Base-by-base conservation (phyloP, 768 basidiomycete species). In the Leucosporidium yakuticum region DNA sequence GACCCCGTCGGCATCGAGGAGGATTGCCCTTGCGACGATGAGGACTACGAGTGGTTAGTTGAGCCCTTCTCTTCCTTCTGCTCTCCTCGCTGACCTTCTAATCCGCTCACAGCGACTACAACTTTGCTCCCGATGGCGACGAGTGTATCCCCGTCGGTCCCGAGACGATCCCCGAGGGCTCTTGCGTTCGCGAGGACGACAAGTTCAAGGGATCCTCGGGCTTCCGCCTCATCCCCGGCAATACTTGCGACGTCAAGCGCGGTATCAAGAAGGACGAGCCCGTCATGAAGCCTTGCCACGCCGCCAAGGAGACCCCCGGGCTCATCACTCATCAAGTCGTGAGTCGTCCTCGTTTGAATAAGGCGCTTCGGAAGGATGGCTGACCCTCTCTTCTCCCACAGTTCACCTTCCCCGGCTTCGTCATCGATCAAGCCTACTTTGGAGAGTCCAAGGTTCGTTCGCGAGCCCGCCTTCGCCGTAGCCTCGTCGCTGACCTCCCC, bases 41-140 rank as follows among this genome's bases (percentile, higher is more conserved):
- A 86, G 19, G 96, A 99, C 77, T 99, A 86, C 74, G 96, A 99
- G 78, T 99, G 95, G 93, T 94, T 73, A 27, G 80, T 63, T 17
- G 55, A 50, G 6, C 5, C 34, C 39, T 58, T 29, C 21, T 34
- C 19, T 67, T 77, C 17, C 74, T 4, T 4, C 6, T 2, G 2
- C 27, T 25, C 47, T 8, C 7, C 23, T 29, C 54, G 56, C 21
- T 49, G 17, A 12, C 25, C 48, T n/a, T 20, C 39, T 8, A 8
- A 8, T 27, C 25, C 29, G 19, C 23, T 56, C 27, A 6, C 69
- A 94, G 92, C 71, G 93, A 95, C 80, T 97, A 89, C 80, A 95
- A 95, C 78, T 95, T 83, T 74, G 81, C 94, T 55, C 85, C 86
- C 29, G 84, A 87, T 65, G 87, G 85, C 19, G 81, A 84, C 48